Percentiles rank a stretch among this genome's conserved stretches.
Evolutionary conservation across 768 basidiomycete species (phyloP).

Genomic region (Lactarius deliciosus): DNA sequence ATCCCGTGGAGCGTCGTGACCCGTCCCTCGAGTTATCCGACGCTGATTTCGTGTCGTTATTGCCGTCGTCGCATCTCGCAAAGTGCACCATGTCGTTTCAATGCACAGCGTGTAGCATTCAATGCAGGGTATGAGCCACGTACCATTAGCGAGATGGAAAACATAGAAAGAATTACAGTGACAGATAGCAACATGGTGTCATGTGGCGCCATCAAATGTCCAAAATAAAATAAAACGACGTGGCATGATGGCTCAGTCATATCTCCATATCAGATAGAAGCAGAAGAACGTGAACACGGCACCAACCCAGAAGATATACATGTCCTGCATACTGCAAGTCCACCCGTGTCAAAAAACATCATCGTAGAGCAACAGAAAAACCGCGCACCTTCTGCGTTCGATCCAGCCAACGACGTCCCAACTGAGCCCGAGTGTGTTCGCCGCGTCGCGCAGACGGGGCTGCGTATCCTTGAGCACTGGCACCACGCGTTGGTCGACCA

Average conservation of each 20-base stretch:
- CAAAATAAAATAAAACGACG: slow-evolving; percentile 8
- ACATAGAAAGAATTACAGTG: background rate
- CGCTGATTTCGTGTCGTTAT: no score
- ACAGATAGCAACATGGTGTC: background rate
- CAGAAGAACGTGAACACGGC: slow-evolving; percentile 87
- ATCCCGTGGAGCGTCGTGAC: no score
- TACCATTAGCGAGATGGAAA: background rate
- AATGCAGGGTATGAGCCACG: background rate
- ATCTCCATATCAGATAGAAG: slow-evolving; percentile 92
- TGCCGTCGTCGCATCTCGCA: no score
- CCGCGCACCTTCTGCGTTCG: slow-evolving; percentile 80
- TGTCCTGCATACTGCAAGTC: slow-evolving; percentile 79
- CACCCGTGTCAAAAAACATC: background rate
- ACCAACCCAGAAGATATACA: slow-evolving; percentile 88
- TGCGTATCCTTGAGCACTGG: slow-evolving; percentile 81
- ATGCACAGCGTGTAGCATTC: background rate
- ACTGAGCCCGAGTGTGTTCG: slow-evolving; percentile 92
- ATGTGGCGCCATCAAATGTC: background rate
- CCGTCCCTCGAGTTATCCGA: no score
- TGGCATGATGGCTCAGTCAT: slow-evolving; percentile 48
- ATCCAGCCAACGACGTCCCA: slow-evolving; percentile 97
- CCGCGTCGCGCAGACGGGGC: slow-evolving; percentile 79
- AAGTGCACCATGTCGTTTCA: background rate
- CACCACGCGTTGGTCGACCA: slow-evolving; percentile 89
- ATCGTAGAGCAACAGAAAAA: background rate